These are phyloP conservation scores for Claviceps digitariae DNA, from an alignment of 2,329 filamentous ascomycete genomes.

Conservation along the genomic window DNA sequence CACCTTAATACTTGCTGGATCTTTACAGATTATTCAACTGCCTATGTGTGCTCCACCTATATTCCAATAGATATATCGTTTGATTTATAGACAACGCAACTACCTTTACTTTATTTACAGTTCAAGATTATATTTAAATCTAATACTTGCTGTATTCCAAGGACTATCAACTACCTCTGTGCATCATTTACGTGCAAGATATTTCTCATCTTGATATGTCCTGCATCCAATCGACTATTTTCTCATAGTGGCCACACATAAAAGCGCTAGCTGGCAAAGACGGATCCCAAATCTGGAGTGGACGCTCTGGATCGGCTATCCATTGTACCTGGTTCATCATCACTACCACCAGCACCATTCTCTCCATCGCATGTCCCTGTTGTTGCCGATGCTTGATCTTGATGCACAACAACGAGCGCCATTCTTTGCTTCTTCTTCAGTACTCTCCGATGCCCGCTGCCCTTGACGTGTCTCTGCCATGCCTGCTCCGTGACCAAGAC, in stretches of 20 bases:
- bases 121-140: too few relatives aligned
- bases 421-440: slow-evolving; percentile 23
- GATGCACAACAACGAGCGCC: slow-evolving; percentile 21
- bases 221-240: too few relatives aligned
- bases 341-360: not conserved
- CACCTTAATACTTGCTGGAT: not conserved
- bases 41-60: too few relatives aligned
- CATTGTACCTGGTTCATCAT: not conserved
- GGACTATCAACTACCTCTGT: too few relatives aligned
- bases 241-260: too few relatives aligned
- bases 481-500: slow-evolving; percentile 42
- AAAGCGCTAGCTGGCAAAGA: slow-evolving; percentile 13
- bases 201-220: too few relatives aligned
- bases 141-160: too few relatives aligned
- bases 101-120: too few relatives aligned
- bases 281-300: slow-evolving; percentile 15
- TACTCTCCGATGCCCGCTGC: slow-evolving; percentile 20
- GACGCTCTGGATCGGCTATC: slow-evolving; percentile 7
- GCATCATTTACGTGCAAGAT: too few relatives aligned
- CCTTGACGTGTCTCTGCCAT: slow-evolving; percentile 26
- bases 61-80: too few relatives aligned
- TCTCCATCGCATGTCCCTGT: not conserved
- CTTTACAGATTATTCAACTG: too few relatives aligned
- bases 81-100: too few relatives aligned
- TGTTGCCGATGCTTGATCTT: slow-evolving; percentile 6